phyloP scores from a whole-genome alignment of 2,329 filamentous ascomycete genomes.

The Botrytis fragariae region DNA sequence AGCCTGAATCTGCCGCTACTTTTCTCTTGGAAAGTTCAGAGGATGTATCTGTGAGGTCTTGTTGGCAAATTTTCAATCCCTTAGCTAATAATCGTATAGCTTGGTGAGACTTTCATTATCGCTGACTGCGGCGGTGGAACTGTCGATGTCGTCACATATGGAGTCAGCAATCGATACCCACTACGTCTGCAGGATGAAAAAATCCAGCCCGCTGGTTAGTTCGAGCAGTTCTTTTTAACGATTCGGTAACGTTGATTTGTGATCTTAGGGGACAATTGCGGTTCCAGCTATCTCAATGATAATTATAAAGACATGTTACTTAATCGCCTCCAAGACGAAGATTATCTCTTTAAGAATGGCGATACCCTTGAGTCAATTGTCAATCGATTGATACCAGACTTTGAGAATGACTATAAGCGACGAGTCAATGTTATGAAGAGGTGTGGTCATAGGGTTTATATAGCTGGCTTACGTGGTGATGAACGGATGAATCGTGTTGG shows the following conservation, averaged over 20 bases:
- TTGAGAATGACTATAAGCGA: constrained; percentile 23
- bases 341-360: constrained; percentile 19
- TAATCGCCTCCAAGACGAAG: constrained; percentile 17
- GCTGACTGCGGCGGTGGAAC: constrained; percentile 36
- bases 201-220: constrained; percentile 12
- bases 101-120: constrained; percentile 28
- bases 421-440: constrained; percentile 1
- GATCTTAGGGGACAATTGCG: constrained; percentile 20
- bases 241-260: neutral
- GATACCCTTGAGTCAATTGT: constrained; percentile 20
- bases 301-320: constrained; percentile 17
- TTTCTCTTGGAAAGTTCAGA: constrained; percentile 30
- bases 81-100: constrained; percentile 14
- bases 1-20: constrained; percentile 37
- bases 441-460: constrained; percentile 15
- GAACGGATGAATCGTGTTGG: constrained; percentile 14
- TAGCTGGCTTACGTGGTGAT: constrained; percentile 22
- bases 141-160: constrained; percentile 35
- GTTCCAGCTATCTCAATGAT: constrained; percentile 22
- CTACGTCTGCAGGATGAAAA: constrained; percentile 27
- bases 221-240: neutral
- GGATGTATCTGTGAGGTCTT: constrained; percentile 21
- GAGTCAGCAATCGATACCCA: constrained; percentile 31
- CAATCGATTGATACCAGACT: constrained; percentile 16
- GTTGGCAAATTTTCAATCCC: neutral